Conservation (phyloP, 1,284 basidiomycete species). For the Cryptococcus depauperatus region DNA sequence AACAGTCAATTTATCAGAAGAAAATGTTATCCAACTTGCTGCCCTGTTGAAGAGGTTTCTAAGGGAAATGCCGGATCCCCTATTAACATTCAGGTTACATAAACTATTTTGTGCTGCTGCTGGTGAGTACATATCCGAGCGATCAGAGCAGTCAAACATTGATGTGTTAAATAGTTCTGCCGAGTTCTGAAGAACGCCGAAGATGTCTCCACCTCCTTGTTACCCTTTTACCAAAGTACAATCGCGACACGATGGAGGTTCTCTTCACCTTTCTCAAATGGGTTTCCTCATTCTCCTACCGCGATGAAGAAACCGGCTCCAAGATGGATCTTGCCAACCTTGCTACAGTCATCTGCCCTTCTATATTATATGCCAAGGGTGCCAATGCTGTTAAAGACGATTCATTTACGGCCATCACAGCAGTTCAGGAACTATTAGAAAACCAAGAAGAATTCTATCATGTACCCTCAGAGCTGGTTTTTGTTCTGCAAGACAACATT, state of each 20-base stretch:
- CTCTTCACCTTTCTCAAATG: constrained; percentile 98
- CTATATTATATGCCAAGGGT: constrained; percentile 79
- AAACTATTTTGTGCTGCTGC: constrained; percentile 80
- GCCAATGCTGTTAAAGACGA: constrained; percentile 85
- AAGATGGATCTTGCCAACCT: constrained; percentile 97
- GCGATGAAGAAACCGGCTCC: constrained; percentile 95
- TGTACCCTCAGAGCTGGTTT: constrained; percentile 74
- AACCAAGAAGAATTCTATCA: constrained; percentile 89
- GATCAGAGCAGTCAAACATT: not conserved
- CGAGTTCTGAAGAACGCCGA: constrained; percentile 67
- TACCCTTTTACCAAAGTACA: constrained; percentile 79
- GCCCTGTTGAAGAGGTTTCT: constrained; percentile 96
- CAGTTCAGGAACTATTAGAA: constrained; percentile 77
- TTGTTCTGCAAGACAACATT: constrained; percentile 62
- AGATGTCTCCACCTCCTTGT: constrained; percentile 80
- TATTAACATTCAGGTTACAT: constrained; percentile 91
- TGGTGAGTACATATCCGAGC: constrained; percentile 53
- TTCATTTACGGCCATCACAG: constrained; percentile 81
- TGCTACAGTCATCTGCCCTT: constrained; percentile 96
- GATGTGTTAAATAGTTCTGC: constrained; percentile 64
- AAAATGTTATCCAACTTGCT: constrained; percentile 95
- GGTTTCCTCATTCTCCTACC: constrained; percentile 97
- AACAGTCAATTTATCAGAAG: constrained; percentile 82
- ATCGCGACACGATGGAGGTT: constrained; percentile 96
- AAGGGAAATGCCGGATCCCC: constrained; percentile 88